Conservation (phyloP, 176 grass and related monocot genomes). For the Oryza punctata region DNA sequence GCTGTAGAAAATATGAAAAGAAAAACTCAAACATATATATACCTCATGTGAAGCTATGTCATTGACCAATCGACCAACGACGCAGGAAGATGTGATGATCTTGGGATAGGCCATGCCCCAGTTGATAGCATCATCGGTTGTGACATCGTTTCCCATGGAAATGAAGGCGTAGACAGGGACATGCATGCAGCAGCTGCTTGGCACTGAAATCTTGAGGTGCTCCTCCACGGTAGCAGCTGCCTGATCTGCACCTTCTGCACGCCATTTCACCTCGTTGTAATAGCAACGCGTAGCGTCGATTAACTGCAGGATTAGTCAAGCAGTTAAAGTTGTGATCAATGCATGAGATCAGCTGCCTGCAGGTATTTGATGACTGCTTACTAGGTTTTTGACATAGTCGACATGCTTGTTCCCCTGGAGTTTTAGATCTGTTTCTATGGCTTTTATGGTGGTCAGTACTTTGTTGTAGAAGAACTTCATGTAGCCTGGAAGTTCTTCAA, state of each 20-base stretch:
- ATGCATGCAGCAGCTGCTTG: background rate
- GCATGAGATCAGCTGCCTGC: background rate
- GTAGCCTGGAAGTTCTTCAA: slow-evolving; percentile 30
- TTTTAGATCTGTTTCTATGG: slow-evolving; percentile 31
- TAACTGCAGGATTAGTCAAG: background rate
- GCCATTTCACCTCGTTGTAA: background rate
- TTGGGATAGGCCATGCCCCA: background rate
- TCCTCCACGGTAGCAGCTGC: background rate
- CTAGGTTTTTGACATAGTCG: slow-evolving; percentile 16
- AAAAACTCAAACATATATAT: too few relatives aligned
- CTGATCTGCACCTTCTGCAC: background rate
- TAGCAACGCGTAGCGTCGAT: background rate
- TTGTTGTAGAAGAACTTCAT: slow-evolving; percentile 31
- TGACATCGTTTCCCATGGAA: background rate
- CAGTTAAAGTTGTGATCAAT: background rate
- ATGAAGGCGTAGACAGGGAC: background rate
- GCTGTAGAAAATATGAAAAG: background rate
- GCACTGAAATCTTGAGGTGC: background rate
- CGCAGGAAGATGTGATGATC: background rate
- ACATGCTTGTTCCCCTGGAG: slow-evolving; percentile 13
- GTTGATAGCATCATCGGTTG: background rate
- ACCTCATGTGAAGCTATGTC: slow-evolving; percentile 27
- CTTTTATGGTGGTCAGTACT: background rate
- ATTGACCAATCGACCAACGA: slow-evolving; percentile 8
- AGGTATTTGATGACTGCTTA: background rate